These are phyloP conservation scores for Monotropa hypopitys DNA, from an alignment of 179 eudicot species.

Conservation along the genomic window DNA sequence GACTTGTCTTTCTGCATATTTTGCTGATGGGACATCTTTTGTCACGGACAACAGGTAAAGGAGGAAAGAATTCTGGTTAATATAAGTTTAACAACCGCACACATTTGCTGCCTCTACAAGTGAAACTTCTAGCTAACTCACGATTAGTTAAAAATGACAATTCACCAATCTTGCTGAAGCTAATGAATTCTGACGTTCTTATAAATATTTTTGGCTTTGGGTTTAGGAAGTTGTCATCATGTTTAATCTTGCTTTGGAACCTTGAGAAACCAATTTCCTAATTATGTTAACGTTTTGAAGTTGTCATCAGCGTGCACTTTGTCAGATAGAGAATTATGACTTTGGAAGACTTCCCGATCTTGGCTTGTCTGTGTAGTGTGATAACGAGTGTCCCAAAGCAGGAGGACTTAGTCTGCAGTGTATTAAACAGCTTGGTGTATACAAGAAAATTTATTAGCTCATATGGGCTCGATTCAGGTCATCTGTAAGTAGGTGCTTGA, in stretches of 20 bases:
- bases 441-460: neutral
- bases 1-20: conserved; percentile 62
- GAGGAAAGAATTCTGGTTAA: neutral
- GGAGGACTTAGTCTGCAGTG: neutral
- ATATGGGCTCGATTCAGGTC: neutral
- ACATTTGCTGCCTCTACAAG: conserved; percentile 1
- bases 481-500: neutral
- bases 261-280: neutral
- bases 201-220: neutral
- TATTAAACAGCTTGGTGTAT: neutral
- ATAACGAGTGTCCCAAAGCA: neutral
- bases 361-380: neutral
- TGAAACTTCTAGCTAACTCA: neutral
- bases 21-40: conserved; percentile 74
- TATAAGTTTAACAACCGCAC: neutral
- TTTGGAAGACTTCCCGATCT: neutral
- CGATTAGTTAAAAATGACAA: neutral
- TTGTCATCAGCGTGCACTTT: neutral
- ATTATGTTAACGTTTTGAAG: too few species aligned
- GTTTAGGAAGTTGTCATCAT: neutral
- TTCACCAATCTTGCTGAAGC: neutral
- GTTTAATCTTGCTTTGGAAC: neutral
- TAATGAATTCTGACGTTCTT: neutral
- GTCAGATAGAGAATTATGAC: neutral
- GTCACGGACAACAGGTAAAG: conserved; percentile 47